These are phyloP conservation scores for Arthromyces matolae DNA, from an alignment of 768 basidiomycete genomes.

Conservation along the genomic window DNA sequence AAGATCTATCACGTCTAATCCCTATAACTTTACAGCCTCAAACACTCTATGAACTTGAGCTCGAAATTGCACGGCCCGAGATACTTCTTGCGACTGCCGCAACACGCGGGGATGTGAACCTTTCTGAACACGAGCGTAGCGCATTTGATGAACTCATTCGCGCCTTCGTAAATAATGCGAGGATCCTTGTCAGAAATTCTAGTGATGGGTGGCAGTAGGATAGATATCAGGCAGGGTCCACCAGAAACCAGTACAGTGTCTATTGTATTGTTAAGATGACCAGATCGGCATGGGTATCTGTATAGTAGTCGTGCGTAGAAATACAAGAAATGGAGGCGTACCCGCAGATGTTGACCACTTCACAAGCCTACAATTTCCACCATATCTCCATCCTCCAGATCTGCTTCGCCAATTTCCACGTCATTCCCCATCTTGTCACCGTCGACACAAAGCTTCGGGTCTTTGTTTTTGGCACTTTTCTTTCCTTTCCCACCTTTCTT, in stretches of 20 bases:
- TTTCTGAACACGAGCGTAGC: slow-evolving; percentile 58
- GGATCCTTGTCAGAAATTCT: slow-evolving; percentile 83
- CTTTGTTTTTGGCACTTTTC: slow-evolving; percentile 21
- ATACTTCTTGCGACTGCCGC: slow-evolving; percentile 68
- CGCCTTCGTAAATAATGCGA: slow-evolving; percentile 88
- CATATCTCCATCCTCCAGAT: slow-evolving; percentile 77
- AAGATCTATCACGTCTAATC: slow-evolving; percentile 3
- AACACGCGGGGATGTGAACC: slow-evolving; percentile 59
- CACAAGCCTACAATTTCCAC: slow-evolving; percentile 68
- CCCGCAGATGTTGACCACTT: no score
- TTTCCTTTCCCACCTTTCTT: slow-evolving; percentile 23
- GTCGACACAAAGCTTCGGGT: slow-evolving; percentile 58
- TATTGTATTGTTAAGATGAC: not conserved
- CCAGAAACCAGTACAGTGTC: not conserved
- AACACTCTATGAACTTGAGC: slow-evolving; percentile 80
- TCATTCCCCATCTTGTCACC: slow-evolving; percentile 66
- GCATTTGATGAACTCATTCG: slow-evolving; percentile 91
- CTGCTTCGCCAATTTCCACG: slow-evolving; percentile 59
- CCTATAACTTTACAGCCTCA: slow-evolving; percentile 40
- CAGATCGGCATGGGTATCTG: slow-evolving; percentile 1
- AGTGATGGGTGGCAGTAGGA: slow-evolving; percentile 44
- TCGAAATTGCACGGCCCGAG: slow-evolving; percentile 76
- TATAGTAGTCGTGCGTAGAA: slow-evolving; percentile 9
- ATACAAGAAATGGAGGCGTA: not conserved
- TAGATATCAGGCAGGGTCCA: not conserved